These are phyloP conservation scores for Kickxella alabastrina DNA, from an alignment of 192 early-diverging fungal genomes.

Conservation along the genomic window DNA sequence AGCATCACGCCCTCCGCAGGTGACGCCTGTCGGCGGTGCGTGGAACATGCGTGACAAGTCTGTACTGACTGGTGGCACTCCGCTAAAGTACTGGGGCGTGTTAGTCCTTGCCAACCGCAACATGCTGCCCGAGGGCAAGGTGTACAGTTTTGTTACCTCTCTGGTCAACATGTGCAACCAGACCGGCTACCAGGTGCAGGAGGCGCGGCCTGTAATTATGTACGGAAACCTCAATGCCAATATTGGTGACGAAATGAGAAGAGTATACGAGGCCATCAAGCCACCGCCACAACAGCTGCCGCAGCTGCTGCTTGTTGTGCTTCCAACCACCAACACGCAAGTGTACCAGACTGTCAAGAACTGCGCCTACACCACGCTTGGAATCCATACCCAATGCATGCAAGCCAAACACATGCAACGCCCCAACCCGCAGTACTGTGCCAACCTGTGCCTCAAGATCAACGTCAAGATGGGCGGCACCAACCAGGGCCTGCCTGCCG, in stretches of 20 bases:
- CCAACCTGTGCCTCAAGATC: slow-evolving; percentile 91
- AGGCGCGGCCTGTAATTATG: slow-evolving; percentile 44
- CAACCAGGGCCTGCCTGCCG: slow-evolving; percentile 64
- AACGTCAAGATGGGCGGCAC: slow-evolving; percentile 91
- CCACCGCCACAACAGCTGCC: slow-evolving; percentile 58
- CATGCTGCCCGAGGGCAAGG: slow-evolving; percentile 49
- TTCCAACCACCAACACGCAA: slow-evolving; percentile 75
- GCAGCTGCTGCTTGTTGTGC: slow-evolving; percentile 79
- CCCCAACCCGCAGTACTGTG: slow-evolving; percentile 87
- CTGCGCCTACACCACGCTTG: slow-evolving; percentile 82
- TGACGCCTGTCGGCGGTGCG: slow-evolving; percentile 66
- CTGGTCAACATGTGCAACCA: slow-evolving; percentile 69
- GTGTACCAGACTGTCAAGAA: slow-evolving; percentile 88
- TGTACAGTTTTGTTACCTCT: slow-evolving; percentile 70
- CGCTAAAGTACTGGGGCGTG: slow-evolving; percentile 77
- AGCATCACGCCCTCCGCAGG: slow-evolving; percentile 42
- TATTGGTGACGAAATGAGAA: slow-evolving; percentile 64
- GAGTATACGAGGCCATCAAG: slow-evolving; percentile 66
- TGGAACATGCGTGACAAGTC: slow-evolving; percentile 87
- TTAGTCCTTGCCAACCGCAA: slow-evolving; percentile 66
- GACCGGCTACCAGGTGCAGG: slow-evolving; percentile 62
- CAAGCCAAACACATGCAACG: slow-evolving; percentile 73
- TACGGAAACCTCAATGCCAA: slow-evolving; percentile 59
- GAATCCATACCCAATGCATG: slow-evolving; percentile 88
- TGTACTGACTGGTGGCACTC: slow-evolving; percentile 64